A percentile compares a stretch with the other conserved stretches of the same genome.
These are phyloP conservation scores for Debaryomycetaceae sp. DNA, from an alignment of 1,139 yeast genomes.

Conservation along the genomic window DNA sequence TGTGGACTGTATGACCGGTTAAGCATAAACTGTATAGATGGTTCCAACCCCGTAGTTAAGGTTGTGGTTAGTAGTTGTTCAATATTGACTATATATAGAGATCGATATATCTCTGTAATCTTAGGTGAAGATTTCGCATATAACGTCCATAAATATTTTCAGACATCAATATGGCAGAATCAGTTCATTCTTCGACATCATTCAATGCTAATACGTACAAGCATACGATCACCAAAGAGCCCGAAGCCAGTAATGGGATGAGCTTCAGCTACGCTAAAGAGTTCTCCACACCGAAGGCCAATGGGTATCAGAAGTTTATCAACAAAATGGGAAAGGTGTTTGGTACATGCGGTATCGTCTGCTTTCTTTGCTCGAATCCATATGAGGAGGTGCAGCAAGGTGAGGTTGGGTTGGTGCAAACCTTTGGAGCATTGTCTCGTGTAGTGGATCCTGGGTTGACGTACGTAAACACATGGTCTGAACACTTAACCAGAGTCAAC, in stretches of 20 bases:
- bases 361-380: conserved; percentile 61
- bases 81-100: no score
- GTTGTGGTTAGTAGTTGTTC: no score
- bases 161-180: not conserved
- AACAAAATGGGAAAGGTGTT: conserved; percentile 42
- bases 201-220: not conserved
- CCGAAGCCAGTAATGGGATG: conserved; percentile 25
- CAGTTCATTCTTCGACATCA: not conserved
- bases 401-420: conserved; percentile 65
- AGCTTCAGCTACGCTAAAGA: conserved; percentile 32
- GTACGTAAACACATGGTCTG: conserved; percentile 64
- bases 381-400: conserved; percentile 65
- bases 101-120: no score
- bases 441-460: conserved; percentile 70
- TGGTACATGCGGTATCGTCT: conserved; percentile 60
- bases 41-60: no score
- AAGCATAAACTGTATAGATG: not conserved
- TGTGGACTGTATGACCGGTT: not conserved
- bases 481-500: conserved; percentile 50
- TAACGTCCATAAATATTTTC: not conserved
- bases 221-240: not conserved
- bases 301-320: conserved; percentile 40
- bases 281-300: conserved; percentile 35
- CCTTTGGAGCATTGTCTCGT: conserved; percentile 65
- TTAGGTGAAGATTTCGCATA: not conserved